Base-by-base conservation (phyloP, 306 rosid species). In the Trifolium dubium region DNA sequence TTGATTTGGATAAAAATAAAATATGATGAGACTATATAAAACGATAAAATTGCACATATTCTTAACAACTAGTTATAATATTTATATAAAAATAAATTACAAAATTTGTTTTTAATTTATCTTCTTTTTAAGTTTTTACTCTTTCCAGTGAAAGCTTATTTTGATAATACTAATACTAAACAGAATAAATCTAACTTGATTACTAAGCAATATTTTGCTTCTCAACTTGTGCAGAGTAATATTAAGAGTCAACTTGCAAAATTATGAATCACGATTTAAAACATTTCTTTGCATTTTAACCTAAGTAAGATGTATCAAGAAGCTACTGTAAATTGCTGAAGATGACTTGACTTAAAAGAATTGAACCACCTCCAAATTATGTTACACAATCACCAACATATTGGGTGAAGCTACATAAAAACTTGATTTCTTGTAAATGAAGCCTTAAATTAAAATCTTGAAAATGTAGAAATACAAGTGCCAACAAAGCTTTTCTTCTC, bases 261-360 rank as follows among this genome's bases (percentile, higher is more conserved):
- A 2, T 4, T 15, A 13, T 23, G 23, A 23, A 23, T 23, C 23
- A 23, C 23, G 23, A 23, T 23, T 23, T 23, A 23, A 23, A 23
- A 23, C 23, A 1, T 23, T 23, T 23, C 1, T 1, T 23, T 23
- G 23, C 23, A 23, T 23, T 23, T 23, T 23, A 23, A 35, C 39
- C 39, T 35, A 35, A 35, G 5, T 35, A 9, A 8, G 5, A 53
- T 53, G 30, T 19, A 51, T 18, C 29, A 15, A 15, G 29, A 51
- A 51, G 29, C 59, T 51, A 17, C 29, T 51, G 17, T 53, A 31
- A 19, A 8, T 18, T 53, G 58, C 28, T 7, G 8, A 23, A 61
- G 28, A 62, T 35, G 31, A 63, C 31, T 37, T 63, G 17, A n/a
- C n/a, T n/a, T n/a, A n/a, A n/a, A n/a, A n/a, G 64, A 61, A 61